These are phyloP conservation scores for Pisolithus orientalis DNA, from an alignment of 768 basidiomycete genomes.

Conservation along the genomic window DNA sequence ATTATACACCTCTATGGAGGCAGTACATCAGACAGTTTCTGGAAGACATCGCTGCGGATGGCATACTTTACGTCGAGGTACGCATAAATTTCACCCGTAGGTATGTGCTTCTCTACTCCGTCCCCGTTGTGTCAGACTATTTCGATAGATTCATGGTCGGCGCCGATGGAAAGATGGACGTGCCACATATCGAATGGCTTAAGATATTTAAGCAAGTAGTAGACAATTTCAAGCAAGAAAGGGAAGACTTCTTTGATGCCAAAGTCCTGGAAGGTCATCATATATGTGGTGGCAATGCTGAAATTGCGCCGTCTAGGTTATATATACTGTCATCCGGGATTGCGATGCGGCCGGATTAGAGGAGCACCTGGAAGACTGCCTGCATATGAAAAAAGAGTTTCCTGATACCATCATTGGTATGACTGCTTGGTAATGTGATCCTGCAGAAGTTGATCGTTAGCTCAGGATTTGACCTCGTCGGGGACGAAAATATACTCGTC, in stretches of 20 bases:
- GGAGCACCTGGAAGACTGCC: slow-evolving; percentile 69
- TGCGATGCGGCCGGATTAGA: slow-evolving; percentile 51
- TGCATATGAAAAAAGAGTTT: slow-evolving; percentile 65
- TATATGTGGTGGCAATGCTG: not conserved
- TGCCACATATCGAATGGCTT: slow-evolving; percentile 58
- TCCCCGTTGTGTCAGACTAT: not conserved
- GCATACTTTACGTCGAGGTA: slow-evolving; percentile 64
- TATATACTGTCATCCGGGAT: slow-evolving; percentile 59
- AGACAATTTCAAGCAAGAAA: slow-evolving; percentile 50
- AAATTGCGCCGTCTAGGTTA: slow-evolving; percentile 40
- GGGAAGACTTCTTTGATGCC: slow-evolving; percentile 59
- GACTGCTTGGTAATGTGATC: slow-evolving; percentile 1
- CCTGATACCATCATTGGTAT: slow-evolving; percentile 65
- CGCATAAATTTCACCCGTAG: slow-evolving; percentile 58
- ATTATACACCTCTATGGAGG: slow-evolving; percentile 51
- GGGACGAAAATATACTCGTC: slow-evolving; percentile 55
- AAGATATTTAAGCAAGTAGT: slow-evolving; percentile 45
- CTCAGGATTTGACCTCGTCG: slow-evolving; percentile 76
- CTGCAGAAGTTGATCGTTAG: not conserved
- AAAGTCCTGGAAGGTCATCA: slow-evolving; percentile 34
- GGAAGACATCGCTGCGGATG: slow-evolving; percentile 56
- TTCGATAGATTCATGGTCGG: slow-evolving; percentile 46
- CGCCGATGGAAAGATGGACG: slow-evolving; percentile 47
- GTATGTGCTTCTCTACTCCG: slow-evolving; percentile 28
- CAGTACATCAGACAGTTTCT: slow-evolving; percentile 62